phyloP scores from a whole-genome alignment of 805 yeast species.

The Starmerella ratchasimensis region DNA sequence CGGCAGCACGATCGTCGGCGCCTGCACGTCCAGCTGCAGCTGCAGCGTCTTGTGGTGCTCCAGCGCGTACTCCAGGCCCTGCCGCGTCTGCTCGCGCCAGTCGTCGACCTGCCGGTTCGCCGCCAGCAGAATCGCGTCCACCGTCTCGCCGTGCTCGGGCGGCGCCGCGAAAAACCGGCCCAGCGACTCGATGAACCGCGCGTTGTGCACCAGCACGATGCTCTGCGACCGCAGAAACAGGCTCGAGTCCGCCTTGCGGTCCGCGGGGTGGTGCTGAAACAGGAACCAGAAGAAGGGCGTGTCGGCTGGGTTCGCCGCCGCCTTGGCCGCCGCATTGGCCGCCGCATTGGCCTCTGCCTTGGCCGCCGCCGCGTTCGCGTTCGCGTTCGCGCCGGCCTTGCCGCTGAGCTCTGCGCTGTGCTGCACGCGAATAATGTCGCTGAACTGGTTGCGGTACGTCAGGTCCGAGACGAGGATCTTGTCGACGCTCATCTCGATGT shows the following conservation, averaged over 20 bases:
- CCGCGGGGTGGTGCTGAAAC: constrained; percentile 78
- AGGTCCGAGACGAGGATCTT: constrained; percentile 84
- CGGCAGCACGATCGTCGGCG: constrained; percentile 82
- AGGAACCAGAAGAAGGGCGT: constrained; percentile 60
- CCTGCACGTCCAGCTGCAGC: constrained; percentile 76
- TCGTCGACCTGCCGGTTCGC: constrained; percentile 94
- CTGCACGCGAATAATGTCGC: constrained; percentile 23
- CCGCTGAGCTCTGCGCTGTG: neutral
- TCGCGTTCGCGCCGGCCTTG: neutral
- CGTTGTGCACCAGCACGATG: constrained; percentile 81
- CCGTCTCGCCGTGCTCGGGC: constrained; percentile 67
- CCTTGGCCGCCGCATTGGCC: too few species aligned
- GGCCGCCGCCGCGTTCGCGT: neutral
- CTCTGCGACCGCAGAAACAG: constrained; percentile 63
- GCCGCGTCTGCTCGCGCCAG: constrained; percentile 71
- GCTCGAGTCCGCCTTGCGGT: constrained; percentile 68
- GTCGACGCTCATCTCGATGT: constrained; percentile 57
- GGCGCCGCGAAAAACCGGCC: constrained; percentile 76
- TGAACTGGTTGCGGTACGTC: constrained; percentile 62
- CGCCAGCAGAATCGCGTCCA: constrained; percentile 81
- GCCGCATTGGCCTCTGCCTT: too few species aligned
- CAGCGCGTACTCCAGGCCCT: constrained; percentile 84
- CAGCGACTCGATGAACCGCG: constrained; percentile 65
- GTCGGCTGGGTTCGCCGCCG: too few species aligned
- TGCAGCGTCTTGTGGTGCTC: constrained; percentile 89